phyloP scores from a whole-genome alignment of 129 eudicot genomes.

The Tagetes erecta region DNA sequence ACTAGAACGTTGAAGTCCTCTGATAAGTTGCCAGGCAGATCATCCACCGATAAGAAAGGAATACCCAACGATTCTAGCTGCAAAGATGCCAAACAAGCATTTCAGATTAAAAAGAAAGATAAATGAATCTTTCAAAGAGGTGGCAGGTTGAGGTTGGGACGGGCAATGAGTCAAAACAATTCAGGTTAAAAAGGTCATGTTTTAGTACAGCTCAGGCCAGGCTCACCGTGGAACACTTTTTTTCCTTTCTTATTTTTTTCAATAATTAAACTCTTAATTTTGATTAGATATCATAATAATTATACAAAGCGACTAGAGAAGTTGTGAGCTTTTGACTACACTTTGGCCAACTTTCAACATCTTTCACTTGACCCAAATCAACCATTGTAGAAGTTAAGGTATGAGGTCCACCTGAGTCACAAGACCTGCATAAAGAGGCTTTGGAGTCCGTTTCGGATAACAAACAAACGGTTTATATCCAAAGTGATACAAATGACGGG shows the following conservation, averaged over 20 bases:
- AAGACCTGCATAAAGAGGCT: constrained; percentile 82
- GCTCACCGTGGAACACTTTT: background rate
- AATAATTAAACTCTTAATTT: background rate
- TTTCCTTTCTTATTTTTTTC: background rate
- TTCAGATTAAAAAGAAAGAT: constrained; percentile 8
- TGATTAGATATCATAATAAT: background rate
- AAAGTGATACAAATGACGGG: constrained; percentile 94
- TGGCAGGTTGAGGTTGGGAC: background rate
- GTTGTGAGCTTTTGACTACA: background rate
- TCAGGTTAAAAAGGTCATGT: background rate
- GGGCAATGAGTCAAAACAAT: background rate
- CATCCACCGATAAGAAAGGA: constrained; percentile 84
- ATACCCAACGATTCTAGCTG: constrained; percentile 90
- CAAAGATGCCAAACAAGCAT: constrained; percentile 43
- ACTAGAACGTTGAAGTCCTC: constrained; percentile 72
- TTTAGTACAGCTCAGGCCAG: background rate
- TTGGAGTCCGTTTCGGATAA: constrained; percentile 87
- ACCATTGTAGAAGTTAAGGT: constrained; percentile 11
- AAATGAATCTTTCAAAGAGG: constrained; percentile 5
- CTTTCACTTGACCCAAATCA: background rate
- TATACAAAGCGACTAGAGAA: background rate
- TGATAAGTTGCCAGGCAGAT: constrained; percentile 71
- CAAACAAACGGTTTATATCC: constrained; percentile 83
- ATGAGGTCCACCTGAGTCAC: constrained; percentile 80
- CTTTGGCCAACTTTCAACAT: background rate